Evolutionary conservation across 208 protist genomes (phyloP).

Genomic region (Blechomonas ayalai): DNA sequence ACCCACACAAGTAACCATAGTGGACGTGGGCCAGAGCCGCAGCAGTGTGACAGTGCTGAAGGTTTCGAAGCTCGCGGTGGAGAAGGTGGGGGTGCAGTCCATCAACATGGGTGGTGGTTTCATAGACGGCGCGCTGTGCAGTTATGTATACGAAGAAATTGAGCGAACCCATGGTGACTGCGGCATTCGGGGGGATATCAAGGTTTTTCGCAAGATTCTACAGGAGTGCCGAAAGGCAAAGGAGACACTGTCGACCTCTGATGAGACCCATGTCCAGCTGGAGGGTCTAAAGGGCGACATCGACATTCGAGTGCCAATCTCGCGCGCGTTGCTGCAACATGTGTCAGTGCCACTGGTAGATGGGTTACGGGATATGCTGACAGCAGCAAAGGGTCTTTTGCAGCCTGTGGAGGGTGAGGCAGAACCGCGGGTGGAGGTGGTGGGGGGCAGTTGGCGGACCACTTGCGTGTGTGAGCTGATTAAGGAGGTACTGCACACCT

Average conservation of each 20-base stretch:
- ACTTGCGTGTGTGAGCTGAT: conserved; percentile 36
- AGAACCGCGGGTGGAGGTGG: conserved; percentile 47
- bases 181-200: conserved; percentile 27
- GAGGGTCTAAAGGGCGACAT: conserved; percentile 35
- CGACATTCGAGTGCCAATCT: conserved; percentile 8
- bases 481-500: conserved; percentile 26
- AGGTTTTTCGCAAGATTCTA: conserved; percentile 42
- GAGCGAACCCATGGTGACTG: conserved; percentile 14
- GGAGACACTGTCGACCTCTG: conserved; percentile 60
- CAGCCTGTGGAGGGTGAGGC: not conserved
- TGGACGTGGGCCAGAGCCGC: conserved; percentile 57
- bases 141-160: conserved; percentile 45
- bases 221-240: conserved; percentile 63
- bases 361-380: conserved; percentile 30
- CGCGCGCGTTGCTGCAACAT: conserved; percentile 23
- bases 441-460: conserved; percentile 68
- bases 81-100: conserved; percentile 25
- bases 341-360: conserved; percentile 17
- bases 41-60: conserved; percentile 22
- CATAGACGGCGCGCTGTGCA: conserved; percentile 43
- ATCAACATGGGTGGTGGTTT: conserved; percentile 37
- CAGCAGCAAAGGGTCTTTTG: conserved; percentile 5
- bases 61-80: conserved; percentile 18
- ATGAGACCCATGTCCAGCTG: conserved; percentile 36
- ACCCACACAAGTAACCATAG: conserved; percentile 30